Conservation (phyloP, 805 yeast genomes). For the Kodamaea kaohsiungensis region DNA sequence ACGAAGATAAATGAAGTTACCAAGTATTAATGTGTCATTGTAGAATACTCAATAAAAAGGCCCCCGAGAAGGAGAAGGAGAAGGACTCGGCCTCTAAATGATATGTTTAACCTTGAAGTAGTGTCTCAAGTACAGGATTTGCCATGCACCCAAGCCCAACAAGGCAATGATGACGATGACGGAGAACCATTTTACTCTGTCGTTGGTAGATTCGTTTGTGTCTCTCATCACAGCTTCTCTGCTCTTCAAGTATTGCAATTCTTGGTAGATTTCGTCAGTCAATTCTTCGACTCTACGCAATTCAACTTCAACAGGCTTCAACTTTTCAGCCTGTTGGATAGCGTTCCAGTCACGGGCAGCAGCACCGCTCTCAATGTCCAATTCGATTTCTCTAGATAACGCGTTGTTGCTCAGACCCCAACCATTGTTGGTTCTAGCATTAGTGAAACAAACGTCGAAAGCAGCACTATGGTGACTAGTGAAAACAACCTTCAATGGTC, state of each 20-base stretch:
- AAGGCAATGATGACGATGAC: slow-evolving; percentile 65
- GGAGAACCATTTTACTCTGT: slow-evolving; percentile 88
- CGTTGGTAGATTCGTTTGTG: slow-evolving; percentile 94
- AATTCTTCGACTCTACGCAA: slow-evolving; percentile 84
- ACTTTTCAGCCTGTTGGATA: slow-evolving; percentile 86
- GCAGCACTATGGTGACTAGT: slow-evolving; percentile 81
- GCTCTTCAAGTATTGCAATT: slow-evolving; percentile 76
- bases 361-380: slow-evolving; percentile 93
- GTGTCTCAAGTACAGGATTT: slow-evolving; percentile 85
- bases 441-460: slow-evolving; percentile 89
- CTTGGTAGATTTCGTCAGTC: slow-evolving; percentile 76
- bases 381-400: slow-evolving; percentile 67
- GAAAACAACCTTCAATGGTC: slow-evolving; percentile 74
- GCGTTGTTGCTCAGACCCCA: slow-evolving; percentile 15
- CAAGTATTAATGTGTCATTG: background rate
- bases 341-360: slow-evolving; percentile 98
- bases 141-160: slow-evolving; percentile 86
- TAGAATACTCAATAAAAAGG: background rate
- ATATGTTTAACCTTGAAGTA: slow-evolving; percentile 88
- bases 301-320: slow-evolving; percentile 90
- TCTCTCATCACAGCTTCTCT: slow-evolving; percentile 95
- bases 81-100: slow-evolving; percentile 37
- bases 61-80: background rate
- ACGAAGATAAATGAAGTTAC: background rate
- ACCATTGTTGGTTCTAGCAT: slow-evolving; percentile 32